These are phyloP conservation scores for Backusella psychrophila DNA, from an alignment of 192 early-diverging fungal species.

Conservation along the genomic window DNA sequence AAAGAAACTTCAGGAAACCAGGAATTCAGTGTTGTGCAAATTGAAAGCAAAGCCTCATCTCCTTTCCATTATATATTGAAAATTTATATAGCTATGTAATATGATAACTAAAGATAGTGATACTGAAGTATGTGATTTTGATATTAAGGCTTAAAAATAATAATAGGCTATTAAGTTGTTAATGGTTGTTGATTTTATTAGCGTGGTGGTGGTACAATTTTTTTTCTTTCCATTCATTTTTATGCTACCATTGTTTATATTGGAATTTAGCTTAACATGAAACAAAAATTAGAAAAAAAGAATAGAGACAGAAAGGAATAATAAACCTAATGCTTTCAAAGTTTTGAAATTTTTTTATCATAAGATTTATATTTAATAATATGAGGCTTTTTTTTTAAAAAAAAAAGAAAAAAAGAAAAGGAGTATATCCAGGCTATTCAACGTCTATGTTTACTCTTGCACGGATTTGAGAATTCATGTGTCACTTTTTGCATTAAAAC, in stretches of 20 bases:
- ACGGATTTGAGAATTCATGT: background rate
- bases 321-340: background rate
- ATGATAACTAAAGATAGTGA: background rate
- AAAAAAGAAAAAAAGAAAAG: background rate
- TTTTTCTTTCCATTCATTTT: background rate
- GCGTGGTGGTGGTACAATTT: background rate
- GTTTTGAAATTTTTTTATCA: background rate
- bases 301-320: background rate
- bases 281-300: background rate
- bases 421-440: background rate
- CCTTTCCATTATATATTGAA: background rate
- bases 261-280: background rate
- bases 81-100: background rate
- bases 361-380: background rate
- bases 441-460: background rate
- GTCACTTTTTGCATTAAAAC: background rate
- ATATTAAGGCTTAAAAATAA: background rate
- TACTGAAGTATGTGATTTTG: background rate
- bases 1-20: background rate
- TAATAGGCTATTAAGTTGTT: background rate
- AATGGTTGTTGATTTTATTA: background rate
- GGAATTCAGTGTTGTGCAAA: background rate
- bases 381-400: no score
- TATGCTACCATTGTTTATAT: background rate
- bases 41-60: background rate